Evolutionary conservation across 2,329 filamentous ascomycete species (phyloP).

Genomic region (Ceratocystis eucalypticola): DNA sequence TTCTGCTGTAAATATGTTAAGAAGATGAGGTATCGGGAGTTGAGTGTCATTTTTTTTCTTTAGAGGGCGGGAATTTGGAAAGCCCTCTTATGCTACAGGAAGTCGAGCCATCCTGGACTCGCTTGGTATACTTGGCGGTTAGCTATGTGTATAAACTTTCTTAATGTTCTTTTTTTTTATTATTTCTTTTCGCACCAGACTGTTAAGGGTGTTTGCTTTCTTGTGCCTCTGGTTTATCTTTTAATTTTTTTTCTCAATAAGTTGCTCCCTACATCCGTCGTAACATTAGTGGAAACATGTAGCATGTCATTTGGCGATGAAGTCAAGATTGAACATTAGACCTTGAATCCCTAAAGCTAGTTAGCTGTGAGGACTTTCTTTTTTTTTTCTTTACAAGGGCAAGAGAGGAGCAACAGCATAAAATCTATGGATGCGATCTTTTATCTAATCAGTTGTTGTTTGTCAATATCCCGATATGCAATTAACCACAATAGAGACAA

Average conservation of each 20-base stretch:
- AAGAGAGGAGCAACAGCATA: too few species aligned
- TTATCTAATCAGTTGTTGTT: too few species aligned
- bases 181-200: not conserved
- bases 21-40: not conserved
- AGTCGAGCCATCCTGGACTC: not conserved
- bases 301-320: not conserved
- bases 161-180: conserved; percentile 9
- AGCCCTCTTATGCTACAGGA: not conserved
- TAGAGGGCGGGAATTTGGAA: not conserved
- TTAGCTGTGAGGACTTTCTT: too few species aligned
- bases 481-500: not conserved
- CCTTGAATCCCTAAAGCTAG: too few species aligned
- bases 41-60: conserved; percentile 12
- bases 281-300: not conserved
- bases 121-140: not conserved
- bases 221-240: not conserved
- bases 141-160: conserved; percentile 19
- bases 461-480: not conserved
- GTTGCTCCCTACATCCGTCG: not conserved
- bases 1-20: conserved; percentile 28
- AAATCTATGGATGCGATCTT: too few species aligned
- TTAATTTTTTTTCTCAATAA: conserved; percentile 1
- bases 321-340: too few species aligned
- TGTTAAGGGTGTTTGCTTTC: not conserved
- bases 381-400: too few species aligned